These are phyloP conservation scores for Dactylella cylindrospora DNA, from an alignment of 2,329 filamentous ascomycete species.

Conservation along the genomic window DNA sequence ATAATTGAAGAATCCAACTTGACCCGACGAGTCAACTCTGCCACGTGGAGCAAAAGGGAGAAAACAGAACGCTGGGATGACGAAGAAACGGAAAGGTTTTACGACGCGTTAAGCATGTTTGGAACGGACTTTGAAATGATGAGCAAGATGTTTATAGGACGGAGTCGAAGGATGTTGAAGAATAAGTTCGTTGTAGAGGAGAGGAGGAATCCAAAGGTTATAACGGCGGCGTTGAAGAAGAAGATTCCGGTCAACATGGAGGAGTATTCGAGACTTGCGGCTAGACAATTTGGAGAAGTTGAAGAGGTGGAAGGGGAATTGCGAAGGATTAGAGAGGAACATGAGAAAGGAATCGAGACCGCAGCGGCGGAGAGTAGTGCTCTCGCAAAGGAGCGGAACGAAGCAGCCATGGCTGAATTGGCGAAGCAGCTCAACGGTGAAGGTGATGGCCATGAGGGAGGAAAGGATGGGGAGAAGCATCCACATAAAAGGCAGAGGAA, in stretches of 20 bases:
- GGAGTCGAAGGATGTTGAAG: conserved; percentile 73
- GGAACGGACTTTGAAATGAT: conserved; percentile 84
- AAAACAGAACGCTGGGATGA: conserved; percentile 69
- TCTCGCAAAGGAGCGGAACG: conserved; percentile 49
- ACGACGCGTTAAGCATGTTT: conserved; percentile 71
- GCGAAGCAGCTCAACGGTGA: conserved; percentile 29
- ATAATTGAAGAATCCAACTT: conserved; percentile 77
- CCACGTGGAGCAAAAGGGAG: conserved; percentile 67
- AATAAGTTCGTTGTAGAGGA: conserved; percentile 82
- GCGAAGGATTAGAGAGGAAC: conserved; percentile 51
- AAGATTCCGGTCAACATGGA: conserved; percentile 51
- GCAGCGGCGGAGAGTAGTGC: conserved; percentile 49
- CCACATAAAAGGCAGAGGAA: conserved; percentile 46
- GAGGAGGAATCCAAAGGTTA: conserved; percentile 63
- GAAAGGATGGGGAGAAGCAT: conserved; percentile 47
- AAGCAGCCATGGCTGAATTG: conserved; percentile 47
- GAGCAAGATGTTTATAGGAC: conserved; percentile 70
- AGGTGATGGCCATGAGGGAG: conserved; percentile 45
- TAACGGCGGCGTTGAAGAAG: conserved; percentile 64
- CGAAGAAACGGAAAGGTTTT: conserved; percentile 73
- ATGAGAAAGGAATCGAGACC: conserved; percentile 46
- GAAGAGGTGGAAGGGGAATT: conserved; percentile 51
- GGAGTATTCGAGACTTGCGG: conserved; percentile 50
- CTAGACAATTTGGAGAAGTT: conserved; percentile 48
- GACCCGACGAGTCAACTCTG: conserved; percentile 68